These are phyloP conservation scores for Plasmodium cynomolgi DNA, from an alignment of 169 alveolate species.

Conservation along the genomic window DNA sequence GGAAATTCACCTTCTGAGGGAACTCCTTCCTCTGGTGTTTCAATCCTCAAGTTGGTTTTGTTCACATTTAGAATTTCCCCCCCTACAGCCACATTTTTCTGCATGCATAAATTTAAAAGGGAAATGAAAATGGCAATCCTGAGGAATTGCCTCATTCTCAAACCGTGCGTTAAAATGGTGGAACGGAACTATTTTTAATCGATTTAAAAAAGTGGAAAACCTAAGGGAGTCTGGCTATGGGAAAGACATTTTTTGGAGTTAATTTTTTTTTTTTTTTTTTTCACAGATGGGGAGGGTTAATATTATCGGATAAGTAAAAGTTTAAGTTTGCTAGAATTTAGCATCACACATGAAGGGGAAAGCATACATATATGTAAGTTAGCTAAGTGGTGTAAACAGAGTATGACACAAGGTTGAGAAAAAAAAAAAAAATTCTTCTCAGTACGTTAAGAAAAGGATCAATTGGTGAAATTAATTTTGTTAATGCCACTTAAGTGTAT, in stretches of 20 bases:
- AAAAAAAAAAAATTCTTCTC: neutral
- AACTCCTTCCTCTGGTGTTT: neutral
- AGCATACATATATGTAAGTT: neutral
- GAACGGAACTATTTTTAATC: neutral
- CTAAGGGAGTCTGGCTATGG: neutral
- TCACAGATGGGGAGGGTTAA: neutral
- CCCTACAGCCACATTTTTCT: neutral
- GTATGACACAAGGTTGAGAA: neutral
- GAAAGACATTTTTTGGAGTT: neutral
- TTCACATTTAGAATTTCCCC: neutral
- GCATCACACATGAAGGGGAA: neutral
- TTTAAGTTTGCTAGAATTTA: neutral
- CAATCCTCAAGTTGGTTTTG: neutral
- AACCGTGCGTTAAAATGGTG: neutral
- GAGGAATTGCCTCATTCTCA: neutral
- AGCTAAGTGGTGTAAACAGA: neutral
- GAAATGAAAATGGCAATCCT: neutral
- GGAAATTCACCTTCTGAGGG: neutral
- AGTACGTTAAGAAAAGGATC: neutral
- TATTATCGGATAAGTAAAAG: neutral
- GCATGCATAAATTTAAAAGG: neutral
- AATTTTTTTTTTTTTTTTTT: neutral
- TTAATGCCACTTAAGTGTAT: neutral
- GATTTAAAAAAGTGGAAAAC: neutral
- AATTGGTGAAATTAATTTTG: neutral